Conservation (phyloP, 73 alveolate species). For the Tetrahymena elliotti region DNA sequence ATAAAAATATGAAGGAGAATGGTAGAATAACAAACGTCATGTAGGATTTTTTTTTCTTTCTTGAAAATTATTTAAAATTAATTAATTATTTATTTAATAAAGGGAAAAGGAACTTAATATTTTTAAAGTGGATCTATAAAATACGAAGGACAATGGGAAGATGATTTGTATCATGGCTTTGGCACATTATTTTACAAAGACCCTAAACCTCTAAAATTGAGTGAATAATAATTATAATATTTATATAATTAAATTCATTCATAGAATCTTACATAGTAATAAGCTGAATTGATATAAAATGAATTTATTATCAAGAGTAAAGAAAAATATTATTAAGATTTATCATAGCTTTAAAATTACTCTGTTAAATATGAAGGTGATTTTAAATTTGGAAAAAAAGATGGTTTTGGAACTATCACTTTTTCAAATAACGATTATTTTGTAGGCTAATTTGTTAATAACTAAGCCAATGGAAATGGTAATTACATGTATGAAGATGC, state of each 20-base stretch:
- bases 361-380: background rate
- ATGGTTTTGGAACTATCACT: background rate
- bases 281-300: background rate
- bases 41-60: background rate
- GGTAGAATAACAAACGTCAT: background rate
- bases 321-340: background rate
- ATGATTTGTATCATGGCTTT: conserved; percentile 21
- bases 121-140: background rate
- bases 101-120: conserved; percentile 20
- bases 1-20: background rate
- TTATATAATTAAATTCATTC: background rate
- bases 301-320: background rate
- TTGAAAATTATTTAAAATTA: background rate
- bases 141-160: conserved; percentile 29
- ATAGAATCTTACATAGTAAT: background rate
- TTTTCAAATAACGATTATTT: background rate
- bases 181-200: conserved; percentile 10
- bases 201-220: background rate
- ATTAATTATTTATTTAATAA: background rate
- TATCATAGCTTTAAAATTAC: background rate
- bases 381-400: background rate
- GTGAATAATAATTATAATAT: background rate
- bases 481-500: background rate
- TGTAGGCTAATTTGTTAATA: background rate
- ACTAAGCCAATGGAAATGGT: background rate